Base-by-base conservation (phyloP, 768 basidiomycete species). In the Cystobasidium tubakii region DNA sequence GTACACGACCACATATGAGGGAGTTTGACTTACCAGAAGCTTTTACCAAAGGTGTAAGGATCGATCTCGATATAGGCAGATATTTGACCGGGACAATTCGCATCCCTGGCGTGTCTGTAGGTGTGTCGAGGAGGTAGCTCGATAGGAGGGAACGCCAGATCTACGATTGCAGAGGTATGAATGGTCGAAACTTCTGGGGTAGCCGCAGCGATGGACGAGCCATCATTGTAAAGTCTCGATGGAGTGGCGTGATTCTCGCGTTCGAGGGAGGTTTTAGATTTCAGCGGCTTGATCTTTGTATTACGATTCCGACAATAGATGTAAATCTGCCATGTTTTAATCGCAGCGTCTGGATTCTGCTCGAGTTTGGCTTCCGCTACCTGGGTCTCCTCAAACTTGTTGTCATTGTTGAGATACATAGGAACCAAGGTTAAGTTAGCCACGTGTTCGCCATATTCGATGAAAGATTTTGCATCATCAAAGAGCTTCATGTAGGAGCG, bases 301-400 rank as follows among this genome's bases (percentile, higher is more conserved):
- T 50, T 50, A 9, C 57, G 10, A 29, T 60, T 60, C 6, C 33
- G 12, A 29, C 57, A 60, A 25, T 60, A 60, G 27, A 60, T 60
- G 57, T 15, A 60, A 12, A 60, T 60, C 57, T 60, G 57, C 57
- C 57, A 60, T 7, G 57, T 60, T 29, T 25, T 50, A 21, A 50
- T 19, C 7, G 46, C 46, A 50, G 46, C 46, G 4, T 50, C 46
- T 17, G 46, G 57, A 15, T 60, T 12, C 13, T 60, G 13, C 27
- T 27, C 17, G 25, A 29, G 57, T 27, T 12, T 34, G 4, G 57
- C 29, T 17, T 60, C 57, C 23, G 33, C 25, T 21, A 12, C 13
- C 21, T 60, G 57, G 12, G 57, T 60, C 29, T 60, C 57, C 13
- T 29, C 33, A 31, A 60, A 34, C 6, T 60, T 34, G 15, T 60